These are phyloP conservation scores for Gynostemma pentaphyllum DNA, from an alignment of 306 rosid species.

Conservation along the genomic window DNA sequence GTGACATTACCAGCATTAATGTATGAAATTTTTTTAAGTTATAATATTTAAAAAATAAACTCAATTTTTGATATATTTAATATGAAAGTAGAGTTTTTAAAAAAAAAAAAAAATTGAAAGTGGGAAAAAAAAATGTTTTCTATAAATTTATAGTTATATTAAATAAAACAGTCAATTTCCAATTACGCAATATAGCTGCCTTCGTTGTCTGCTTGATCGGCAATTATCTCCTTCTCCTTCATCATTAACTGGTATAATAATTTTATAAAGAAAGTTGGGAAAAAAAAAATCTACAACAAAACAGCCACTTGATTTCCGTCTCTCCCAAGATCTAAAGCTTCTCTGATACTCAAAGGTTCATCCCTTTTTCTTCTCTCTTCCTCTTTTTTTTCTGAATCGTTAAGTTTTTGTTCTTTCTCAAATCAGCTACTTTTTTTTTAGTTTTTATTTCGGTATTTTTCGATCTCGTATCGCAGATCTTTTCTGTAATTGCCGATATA, in stretches of 20 bases:
- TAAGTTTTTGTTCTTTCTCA: no score
- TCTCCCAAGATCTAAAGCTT: slow-evolving; percentile 4
- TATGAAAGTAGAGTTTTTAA: no score
- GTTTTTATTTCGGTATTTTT: not conserved
- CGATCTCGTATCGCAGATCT: not conserved
- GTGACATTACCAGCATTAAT: no score
- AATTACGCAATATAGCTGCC: no score
- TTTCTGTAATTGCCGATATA: not conserved
- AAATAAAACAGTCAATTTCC: not conserved
- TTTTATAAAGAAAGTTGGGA: not conserved
- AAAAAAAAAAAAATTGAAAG: no score
- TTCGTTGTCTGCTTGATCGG: not conserved
- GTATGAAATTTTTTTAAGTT: no score
- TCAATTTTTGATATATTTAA: no score
- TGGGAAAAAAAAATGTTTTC: no score
- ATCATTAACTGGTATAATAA: no score
- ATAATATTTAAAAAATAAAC: no score
- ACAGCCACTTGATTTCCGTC: not conserved
- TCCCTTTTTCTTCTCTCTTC: not conserved
- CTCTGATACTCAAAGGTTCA: not conserved
- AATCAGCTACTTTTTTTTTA: not conserved
- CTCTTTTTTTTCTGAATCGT: not conserved
- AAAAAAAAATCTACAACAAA: not conserved
- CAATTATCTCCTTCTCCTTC: not conserved
- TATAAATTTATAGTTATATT: no score